Evolutionary conservation across 345 rosid species (phyloP), one percentile per base, ranked within the genome.

Genomic region (Arabis alpina): DNA sequence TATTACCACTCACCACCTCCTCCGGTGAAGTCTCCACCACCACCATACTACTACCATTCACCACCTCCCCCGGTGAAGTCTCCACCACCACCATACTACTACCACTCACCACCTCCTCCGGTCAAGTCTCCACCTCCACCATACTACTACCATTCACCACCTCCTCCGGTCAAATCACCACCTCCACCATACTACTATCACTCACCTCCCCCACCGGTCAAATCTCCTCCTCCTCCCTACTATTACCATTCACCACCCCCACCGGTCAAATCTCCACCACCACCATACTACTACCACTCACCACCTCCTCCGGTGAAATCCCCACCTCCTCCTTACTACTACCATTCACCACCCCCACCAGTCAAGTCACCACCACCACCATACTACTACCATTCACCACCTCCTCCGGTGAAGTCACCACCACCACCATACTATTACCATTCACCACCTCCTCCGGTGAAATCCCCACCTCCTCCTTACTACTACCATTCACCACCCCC

Each of bases 321-420:
- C 0, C 81, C 84, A 0, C 71, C 83, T 0, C 81, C 81, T 0
- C 76, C 83, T 0, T 82, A 82, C 10, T 41, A 61, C 0, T 84
- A 84, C 63, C 66, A 64, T 2, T 82, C 88, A 0, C 86, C 84
- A 0, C 88, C 88, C 0, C 84, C 86, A 0, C 82, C 86, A 0
- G 19, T 51, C 0, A 41, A 52, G 1, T 74, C 74, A 0, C 76
- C 80, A 0, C 74, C 78, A 0, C 75, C 75, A 0, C 80, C 79
- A 0, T 77, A 80, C 39, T 63, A 77, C 0, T 77, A 80, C 48
- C 59, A 70, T 0, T 76, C 84, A 0, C 84, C 82, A 0, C 84
- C 84, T 0, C 84, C 84, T 0, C 84, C 84, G 0, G 34, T 49
- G 0, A 36, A 55, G 1, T 75, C 80, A 0, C 80, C 80, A 0